Percentiles rank a stretch among this genome's conserved stretches.
phyloP scores from a whole-genome alignment of 1,139 yeast genomes.

The Candida labiduridarum region DNA sequence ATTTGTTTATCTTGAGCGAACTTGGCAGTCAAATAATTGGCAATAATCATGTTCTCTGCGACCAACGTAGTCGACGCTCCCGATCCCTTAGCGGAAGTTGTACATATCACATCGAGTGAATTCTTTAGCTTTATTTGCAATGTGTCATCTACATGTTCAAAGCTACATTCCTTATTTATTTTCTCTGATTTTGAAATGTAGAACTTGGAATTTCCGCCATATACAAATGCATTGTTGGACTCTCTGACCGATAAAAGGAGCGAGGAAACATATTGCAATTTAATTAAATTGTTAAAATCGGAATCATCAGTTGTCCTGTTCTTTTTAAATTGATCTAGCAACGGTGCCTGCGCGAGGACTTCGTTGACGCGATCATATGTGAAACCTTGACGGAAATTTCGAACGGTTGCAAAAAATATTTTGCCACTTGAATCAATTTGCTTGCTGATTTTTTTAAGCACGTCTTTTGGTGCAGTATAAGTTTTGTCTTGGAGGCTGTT shows the following conservation, averaged over 20 bases:
- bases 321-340: constrained; percentile 12
- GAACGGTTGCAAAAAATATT: constrained; percentile 18
- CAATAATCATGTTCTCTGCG: constrained; percentile 79
- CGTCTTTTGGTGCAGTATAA: constrained; percentile 14
- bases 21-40: constrained; percentile 64
- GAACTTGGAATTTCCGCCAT: constrained; percentile 1
- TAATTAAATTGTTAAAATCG: constrained; percentile 29
- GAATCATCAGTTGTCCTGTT: constrained; percentile 14
- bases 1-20: constrained; percentile 49
- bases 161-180: not conserved
- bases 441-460: constrained; percentile 19
- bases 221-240: constrained; percentile 6
- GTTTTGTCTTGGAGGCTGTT: constrained; percentile 21
- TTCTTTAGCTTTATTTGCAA: not conserved
- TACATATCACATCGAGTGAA: not conserved
- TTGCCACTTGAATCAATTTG: constrained; percentile 23
- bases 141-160: not conserved
- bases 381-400: constrained; percentile 37
- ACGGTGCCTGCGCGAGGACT: constrained; percentile 24
- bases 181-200: not conserved
- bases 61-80: constrained; percentile 45
- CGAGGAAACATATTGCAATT: constrained; percentile 31
- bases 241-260: constrained; percentile 13
- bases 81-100: constrained; percentile 4
- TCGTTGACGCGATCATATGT: constrained; percentile 41